Conservation (phyloP, 805 yeast species). For the Cyberlindnera galapagoensis region DNA sequence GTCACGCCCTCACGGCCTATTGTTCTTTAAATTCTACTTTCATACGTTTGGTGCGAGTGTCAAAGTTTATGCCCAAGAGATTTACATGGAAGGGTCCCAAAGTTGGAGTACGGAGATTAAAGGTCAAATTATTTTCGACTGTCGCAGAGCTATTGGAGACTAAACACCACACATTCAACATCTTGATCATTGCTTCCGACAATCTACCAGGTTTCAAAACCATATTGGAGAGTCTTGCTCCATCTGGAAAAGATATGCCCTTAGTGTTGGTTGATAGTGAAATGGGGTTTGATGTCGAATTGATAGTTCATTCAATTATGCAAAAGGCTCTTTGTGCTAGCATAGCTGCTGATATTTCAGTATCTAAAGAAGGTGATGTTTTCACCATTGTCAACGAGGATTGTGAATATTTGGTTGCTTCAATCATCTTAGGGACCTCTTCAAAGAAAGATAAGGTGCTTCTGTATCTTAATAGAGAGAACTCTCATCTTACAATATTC, state of each 20-base stretch:
- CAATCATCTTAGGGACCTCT: too few species aligned
- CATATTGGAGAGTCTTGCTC: conserved; percentile 1
- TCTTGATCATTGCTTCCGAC: conserved; percentile 11
- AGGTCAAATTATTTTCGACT: too few species aligned
- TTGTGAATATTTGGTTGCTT: too few species aligned
- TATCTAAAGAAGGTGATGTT: too few species aligned
- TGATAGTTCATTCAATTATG: too few species aligned
- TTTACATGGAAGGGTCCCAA: conserved; percentile 1
- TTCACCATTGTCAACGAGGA: too few species aligned
- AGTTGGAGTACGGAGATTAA: background rate
- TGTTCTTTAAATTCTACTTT: background rate
- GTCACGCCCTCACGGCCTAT: conserved; percentile 7
- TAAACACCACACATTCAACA: conserved; percentile 3
- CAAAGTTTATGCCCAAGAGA: conserved; percentile 1
- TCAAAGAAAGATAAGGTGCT: too few species aligned
- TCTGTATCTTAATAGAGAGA: too few species aligned
- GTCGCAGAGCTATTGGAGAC: conserved; percentile 1
- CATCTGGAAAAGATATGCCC: conserved; percentile 1
- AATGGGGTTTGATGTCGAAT: conserved; percentile 1
- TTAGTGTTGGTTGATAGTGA: conserved; percentile 13
- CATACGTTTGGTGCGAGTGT: conserved; percentile 4
- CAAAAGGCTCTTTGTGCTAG: too few species aligned
- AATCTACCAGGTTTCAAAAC: conserved; percentile 7
- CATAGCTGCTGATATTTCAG: too few species aligned
- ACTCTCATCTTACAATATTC: too few species aligned